Evolutionary conservation across 257 asterid species (phyloP).

Genomic region (Solanum tarapatanum): DNA sequence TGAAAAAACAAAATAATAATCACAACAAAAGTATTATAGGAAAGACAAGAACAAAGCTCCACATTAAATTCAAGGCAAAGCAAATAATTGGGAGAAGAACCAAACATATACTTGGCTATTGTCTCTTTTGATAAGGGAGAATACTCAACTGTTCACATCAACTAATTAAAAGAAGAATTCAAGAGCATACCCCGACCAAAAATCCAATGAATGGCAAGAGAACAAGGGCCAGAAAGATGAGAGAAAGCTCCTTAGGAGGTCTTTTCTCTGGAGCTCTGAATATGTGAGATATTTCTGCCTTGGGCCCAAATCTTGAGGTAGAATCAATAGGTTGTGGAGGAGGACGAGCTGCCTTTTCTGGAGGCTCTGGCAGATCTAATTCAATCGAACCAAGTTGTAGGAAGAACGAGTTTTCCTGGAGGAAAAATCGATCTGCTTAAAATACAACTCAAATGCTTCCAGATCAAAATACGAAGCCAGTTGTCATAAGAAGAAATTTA

Average conservation of each 20-base stretch:
- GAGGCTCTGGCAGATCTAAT: conserved; percentile 87
- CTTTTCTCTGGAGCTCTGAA: conserved; percentile 83
- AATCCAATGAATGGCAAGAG: conserved; percentile 73
- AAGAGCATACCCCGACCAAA: conserved; percentile 63
- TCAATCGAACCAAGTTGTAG: conserved; percentile 65
- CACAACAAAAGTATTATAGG: background rate
- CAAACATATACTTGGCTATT: background rate
- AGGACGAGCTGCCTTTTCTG: conserved; percentile 86
- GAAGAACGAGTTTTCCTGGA: conserved; percentile 92
- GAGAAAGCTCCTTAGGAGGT: conserved; percentile 75
- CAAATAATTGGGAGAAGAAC: background rate
- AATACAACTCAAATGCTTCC: conserved; percentile 30
- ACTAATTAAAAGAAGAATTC: background rate
- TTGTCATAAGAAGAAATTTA: background rate
- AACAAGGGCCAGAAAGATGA: conserved; percentile 70
- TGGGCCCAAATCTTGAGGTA: conserved; percentile 73
- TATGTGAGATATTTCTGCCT: conserved; percentile 83
- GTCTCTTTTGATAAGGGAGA: background rate
- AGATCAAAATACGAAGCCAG: conserved; percentile 63
- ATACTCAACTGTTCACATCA: background rate
- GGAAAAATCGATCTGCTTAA: background rate
- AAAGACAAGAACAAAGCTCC: background rate
- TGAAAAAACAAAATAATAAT: background rate
- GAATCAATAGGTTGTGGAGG: conserved; percentile 70
- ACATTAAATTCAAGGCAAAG: background rate